Evolutionary conservation across 169 alveolate species (phyloP), one percentile per base, ranked within the genome.

Genomic region (Perkinsus chesapeaki): DNA sequence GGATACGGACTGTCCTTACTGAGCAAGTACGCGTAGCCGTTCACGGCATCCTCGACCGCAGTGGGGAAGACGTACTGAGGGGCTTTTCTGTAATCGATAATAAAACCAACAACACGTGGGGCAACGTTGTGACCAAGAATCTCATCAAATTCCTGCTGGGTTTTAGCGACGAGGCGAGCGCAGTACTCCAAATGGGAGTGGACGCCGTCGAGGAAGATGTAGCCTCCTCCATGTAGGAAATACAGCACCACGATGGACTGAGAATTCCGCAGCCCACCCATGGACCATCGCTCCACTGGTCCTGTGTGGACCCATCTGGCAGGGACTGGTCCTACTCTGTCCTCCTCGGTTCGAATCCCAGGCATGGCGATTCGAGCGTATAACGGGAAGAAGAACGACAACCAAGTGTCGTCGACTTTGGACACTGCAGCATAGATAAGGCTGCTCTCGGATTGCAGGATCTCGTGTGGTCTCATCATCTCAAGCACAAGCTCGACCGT

Each of bases 321-420:
- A 1, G 82, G 82, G 12, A 60, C 23, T 1, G 82, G 27, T 34
- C 82, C 82, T 0, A 60, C 82, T 34, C 31, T 60, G 23, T 60
- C 82, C 82, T 60, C 82, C 82, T 60, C 82, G 82, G 82, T 60
- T 60, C 82, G 82, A 60, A 60, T 60, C 82, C 82, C 82, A 23
- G 82, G 82, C 27, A 60, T 27, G 31, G 82, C 82, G 27, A 60
- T 60, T 60, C 82, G 12, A 27, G 82, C 82, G 82, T 60, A 60
- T 16, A 60, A 60, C 0, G 82, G 82, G 82, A 60, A 60, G 82
- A 60, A 60, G 82, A 60, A 60, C 31, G 82, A 60, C 82, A 60
- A 16, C 82, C 82, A 60, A 20, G 82, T 60, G 31, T 60, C 82
- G 23, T 60, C 82, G 31, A 60, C 82, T 16, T 60, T 60, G 82